These are phyloP conservation scores for Fusarium euwallaceae DNA, from an alignment of 2,329 filamentous ascomycete species.

Conservation along the genomic window DNA sequence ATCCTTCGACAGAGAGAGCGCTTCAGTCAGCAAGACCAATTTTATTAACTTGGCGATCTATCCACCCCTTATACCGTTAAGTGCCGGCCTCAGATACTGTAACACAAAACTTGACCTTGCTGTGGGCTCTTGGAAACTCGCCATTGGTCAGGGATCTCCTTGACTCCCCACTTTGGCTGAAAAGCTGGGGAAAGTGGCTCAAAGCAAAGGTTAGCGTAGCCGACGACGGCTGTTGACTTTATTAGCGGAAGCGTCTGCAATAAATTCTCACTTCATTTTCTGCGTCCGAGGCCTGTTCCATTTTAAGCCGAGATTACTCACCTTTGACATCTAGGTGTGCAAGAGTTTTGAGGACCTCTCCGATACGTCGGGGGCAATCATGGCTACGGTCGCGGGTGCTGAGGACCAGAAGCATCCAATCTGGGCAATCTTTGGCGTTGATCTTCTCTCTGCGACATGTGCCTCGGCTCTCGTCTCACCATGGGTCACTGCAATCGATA, in stretches of 20 bases:
- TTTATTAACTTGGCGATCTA: background rate
- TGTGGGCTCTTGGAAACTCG: background rate
- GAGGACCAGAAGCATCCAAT: constrained; percentile 20
- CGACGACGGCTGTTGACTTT: background rate
- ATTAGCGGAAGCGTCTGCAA: background rate
- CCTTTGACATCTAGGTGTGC: background rate
- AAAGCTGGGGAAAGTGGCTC: background rate
- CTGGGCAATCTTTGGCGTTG: constrained; percentile 27
- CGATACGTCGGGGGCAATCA: background rate
- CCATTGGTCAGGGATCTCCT: background rate
- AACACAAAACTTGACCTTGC: background rate
- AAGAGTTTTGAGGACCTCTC: background rate
- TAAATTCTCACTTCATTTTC: background rate
- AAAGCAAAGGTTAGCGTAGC: background rate
- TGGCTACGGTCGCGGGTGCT: constrained; percentile 19
- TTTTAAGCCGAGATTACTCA: background rate
- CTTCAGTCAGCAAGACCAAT: background rate
- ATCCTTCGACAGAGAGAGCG: background rate
- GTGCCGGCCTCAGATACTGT: background rate
- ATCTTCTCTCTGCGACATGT: constrained; percentile 24
- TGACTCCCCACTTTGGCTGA: background rate
- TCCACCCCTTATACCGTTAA: background rate
- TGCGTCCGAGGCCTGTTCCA: background rate
- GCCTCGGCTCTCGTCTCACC: constrained; percentile 32
- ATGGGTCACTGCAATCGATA: constrained; percentile 35